A percentile compares a stretch with the other conserved stretches of the same genome.
These are phyloP conservation scores for Amylocystis lapponica DNA, from an alignment of 768 basidiomycete genomes.

Conservation along the genomic window DNA sequence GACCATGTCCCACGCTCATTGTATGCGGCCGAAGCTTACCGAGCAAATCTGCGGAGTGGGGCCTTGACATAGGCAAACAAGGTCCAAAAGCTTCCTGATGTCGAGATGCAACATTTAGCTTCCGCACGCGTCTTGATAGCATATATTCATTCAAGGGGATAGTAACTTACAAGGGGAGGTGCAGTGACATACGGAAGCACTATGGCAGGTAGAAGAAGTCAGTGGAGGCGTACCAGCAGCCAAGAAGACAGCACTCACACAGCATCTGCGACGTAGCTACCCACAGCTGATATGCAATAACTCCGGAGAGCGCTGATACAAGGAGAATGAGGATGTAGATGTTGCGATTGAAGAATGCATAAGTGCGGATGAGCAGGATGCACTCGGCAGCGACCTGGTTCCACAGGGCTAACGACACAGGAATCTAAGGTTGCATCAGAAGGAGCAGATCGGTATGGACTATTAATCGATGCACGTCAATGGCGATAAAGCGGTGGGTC, in stretches of 20 bases:
- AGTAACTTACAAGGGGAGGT: too few species aligned
- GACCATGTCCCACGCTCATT: too few species aligned
- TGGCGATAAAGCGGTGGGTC: not conserved
- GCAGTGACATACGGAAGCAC: slow-evolving; percentile 6
- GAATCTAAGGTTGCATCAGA: slow-evolving; percentile 64
- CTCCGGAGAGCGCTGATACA: slow-evolving; percentile 60
- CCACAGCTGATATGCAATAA: slow-evolving; percentile 77
- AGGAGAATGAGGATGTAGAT: slow-evolving; percentile 58
- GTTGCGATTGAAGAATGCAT: slow-evolving; percentile 82
- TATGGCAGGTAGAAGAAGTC: not conserved
- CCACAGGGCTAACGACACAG: slow-evolving; percentile 80
- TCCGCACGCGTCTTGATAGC: too few species aligned
- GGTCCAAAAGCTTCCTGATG: slow-evolving; percentile 47
- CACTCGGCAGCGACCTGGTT: slow-evolving; percentile 83
- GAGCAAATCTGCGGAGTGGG: slow-evolving; percentile 76
- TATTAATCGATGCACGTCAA: not conserved
- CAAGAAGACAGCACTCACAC: slow-evolving; percentile 34
- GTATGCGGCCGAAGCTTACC: slow-evolving; percentile 37
- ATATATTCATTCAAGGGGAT: too few species aligned
- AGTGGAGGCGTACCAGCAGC: not conserved
- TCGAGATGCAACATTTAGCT: not conserved
- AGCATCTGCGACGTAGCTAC: slow-evolving; percentile 77
- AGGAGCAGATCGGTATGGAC: not conserved
- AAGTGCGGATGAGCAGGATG: slow-evolving; percentile 77
- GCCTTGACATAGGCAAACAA: slow-evolving; percentile 77